phyloP scores from a whole-genome alignment of 306 rosid species.

The Cucurbita ficifolia region DNA sequence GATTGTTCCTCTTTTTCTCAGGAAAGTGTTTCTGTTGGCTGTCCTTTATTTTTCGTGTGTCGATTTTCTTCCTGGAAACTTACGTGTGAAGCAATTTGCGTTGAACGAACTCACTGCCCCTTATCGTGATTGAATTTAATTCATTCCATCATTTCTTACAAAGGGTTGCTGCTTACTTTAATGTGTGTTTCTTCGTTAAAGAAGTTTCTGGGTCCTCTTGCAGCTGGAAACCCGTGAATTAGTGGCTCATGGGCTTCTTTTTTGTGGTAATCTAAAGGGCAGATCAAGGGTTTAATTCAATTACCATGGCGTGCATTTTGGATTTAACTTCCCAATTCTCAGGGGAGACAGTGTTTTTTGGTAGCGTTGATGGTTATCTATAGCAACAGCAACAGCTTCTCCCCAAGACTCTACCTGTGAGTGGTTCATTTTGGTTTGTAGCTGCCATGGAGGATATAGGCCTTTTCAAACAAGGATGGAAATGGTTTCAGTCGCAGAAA shows the following conservation, averaged over 20 bases:
- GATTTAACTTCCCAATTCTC: conserved; percentile 19
- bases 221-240: conserved; percentile 18
- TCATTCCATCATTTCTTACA: background rate
- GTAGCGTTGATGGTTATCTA: conserved; percentile 20
- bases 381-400: conserved; percentile 17
- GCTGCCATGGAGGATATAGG: conserved; percentile 75
- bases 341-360: conserved; percentile 13
- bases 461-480: conserved; percentile 71
- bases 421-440: background rate
- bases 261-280: conserved; percentile 11
- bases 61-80: conserved; percentile 41
- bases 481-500: conserved; percentile 66
- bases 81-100: conserved; percentile 69
- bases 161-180: background rate
- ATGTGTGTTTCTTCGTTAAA: conserved; percentile 14
- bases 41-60: conserved; percentile 6
- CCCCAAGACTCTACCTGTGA: background rate
- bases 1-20: conserved; percentile 17
- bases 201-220: conserved; percentile 14
- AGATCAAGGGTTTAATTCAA: conserved; percentile 20
- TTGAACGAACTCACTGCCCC: conserved; percentile 14
- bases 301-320: conserved; percentile 35
- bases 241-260: background rate
- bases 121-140: conserved; percentile 47
- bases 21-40: conserved; percentile 3